Evolutionary conservation across 1,139 yeast species (phyloP).

Genomic region (Geotrichum histeridarum): DNA sequence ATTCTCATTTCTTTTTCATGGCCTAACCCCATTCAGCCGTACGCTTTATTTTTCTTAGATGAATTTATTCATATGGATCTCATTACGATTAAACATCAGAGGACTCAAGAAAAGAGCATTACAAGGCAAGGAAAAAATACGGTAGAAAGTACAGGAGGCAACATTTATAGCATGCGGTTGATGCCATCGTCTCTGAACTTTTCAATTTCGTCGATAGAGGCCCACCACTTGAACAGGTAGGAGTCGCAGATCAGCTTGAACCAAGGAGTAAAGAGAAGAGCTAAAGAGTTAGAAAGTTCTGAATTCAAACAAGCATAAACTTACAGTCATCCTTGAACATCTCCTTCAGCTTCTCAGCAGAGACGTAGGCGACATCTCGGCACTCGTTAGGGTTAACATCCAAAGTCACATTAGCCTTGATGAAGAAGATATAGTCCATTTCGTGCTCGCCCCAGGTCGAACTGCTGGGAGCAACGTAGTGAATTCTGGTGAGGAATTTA

Average conservation of each 20-base stretch:
- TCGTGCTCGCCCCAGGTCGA: conserved; percentile 98
- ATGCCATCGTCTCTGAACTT: conserved; percentile 35
- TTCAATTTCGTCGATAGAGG: conserved; percentile 53
- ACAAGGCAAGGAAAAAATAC: not conserved
- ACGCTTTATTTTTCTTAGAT: not conserved
- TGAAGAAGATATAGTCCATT: conserved; percentile 86
- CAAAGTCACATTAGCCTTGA: conserved; percentile 52
- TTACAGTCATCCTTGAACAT: conserved; percentile 61
- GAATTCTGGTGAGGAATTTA: conserved; percentile 85
- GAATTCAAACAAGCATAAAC: not conserved
- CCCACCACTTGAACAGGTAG: conserved; percentile 94
- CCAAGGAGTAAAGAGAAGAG: conserved; percentile 89
- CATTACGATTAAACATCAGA: not conserved
- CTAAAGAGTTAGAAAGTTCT: conserved; percentile 20
- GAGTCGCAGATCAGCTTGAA: conserved; percentile 91
- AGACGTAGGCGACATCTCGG: conserved; percentile 71
- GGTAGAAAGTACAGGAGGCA: not conserved
- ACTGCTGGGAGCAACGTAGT: conserved; percentile 80
- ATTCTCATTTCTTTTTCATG: not conserved
- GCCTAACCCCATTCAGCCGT: conserved; percentile 4
- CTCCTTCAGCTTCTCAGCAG: conserved; percentile 55
- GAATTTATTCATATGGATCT: not conserved
- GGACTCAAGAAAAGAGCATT: not conserved
- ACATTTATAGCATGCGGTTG: conserved; percentile 29
- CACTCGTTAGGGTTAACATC: conserved; percentile 71